phyloP scores from a whole-genome alignment of 2,329 filamentous ascomycete species.

The Talaromyces islandicus region DNA sequence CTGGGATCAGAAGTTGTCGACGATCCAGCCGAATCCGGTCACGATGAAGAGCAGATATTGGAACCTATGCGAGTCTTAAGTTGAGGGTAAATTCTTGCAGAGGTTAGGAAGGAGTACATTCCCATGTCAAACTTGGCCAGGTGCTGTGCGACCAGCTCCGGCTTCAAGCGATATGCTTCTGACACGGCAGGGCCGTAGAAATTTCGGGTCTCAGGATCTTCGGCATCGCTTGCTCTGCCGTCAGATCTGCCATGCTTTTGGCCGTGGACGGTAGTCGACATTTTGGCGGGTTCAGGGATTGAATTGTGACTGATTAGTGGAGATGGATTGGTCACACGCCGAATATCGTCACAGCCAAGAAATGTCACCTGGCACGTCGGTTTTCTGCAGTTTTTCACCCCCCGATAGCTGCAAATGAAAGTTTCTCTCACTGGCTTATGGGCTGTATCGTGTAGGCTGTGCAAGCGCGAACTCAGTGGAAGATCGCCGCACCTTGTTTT shows the following conservation, averaged over 20 bases:
- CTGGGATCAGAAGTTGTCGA: slow-evolving; percentile 49
- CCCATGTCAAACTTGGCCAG: slow-evolving; percentile 26
- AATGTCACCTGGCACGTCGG: neutral
- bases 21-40: slow-evolving; percentile 64
- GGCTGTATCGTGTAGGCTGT: neutral
- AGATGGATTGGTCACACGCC: neutral
- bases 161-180: slow-evolving; percentile 26
- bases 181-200: slow-evolving; percentile 35
- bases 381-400: neutral
- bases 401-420: neutral
- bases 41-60: slow-evolving; percentile 61
- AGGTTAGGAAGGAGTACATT: slow-evolving; percentile 16
- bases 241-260: neutral
- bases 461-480: neutral
- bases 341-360: neutral
- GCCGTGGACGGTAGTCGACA: neutral
- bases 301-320: neutral
- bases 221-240: slow-evolving; percentile 12
- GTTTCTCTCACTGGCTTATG: neutral
- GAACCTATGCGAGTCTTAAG: slow-evolving; percentile 14
- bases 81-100: neutral
- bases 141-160: slow-evolving; percentile 21
- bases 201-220: slow-evolving; percentile 24
- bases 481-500: neutral
- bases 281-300: neutral